Evolutionary conservation across 345 rosid species (phyloP).

Genomic region (Eucalyptus guilfoylei): DNA sequence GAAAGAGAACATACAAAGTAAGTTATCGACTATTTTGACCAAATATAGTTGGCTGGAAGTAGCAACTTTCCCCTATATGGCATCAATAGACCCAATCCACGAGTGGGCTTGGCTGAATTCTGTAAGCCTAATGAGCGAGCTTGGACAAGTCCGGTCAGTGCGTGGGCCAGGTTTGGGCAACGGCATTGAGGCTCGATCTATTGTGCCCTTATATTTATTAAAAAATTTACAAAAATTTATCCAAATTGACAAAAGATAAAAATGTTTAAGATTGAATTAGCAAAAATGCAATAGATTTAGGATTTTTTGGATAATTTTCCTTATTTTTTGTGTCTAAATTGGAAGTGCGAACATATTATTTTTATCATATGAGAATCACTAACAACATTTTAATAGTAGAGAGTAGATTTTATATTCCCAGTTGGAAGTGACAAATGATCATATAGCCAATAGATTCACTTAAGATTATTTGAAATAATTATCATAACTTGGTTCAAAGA

Average conservation of each 20-base stretch:
- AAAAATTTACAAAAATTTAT: not conserved
- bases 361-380: not conserved
- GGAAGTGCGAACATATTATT: accelerated
- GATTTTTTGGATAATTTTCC: too few species aligned
- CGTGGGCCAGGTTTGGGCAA: not conserved
- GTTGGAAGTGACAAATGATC: not conserved
- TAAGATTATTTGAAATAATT: not conserved
- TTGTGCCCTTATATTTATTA: not conserved
- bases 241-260: too few species aligned
- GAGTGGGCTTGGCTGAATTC: not conserved
- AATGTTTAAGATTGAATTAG: not conserved
- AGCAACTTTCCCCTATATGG: not conserved
- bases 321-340: too few species aligned
- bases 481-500: not conserved
- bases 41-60: not conserved
- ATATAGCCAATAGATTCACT: not conserved
- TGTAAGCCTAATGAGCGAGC: not conserved
- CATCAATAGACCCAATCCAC: not conserved
- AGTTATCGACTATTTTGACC: not conserved
- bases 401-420: accelerated
- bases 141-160: accelerated
- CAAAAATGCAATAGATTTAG: accelerated
- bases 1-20: not conserved
- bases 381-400: too few species aligned
- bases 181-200: not conserved